phyloP scores from a whole-genome alignment of 768 basidiomycete genomes.

The Kwoniella botswanensis region DNA sequence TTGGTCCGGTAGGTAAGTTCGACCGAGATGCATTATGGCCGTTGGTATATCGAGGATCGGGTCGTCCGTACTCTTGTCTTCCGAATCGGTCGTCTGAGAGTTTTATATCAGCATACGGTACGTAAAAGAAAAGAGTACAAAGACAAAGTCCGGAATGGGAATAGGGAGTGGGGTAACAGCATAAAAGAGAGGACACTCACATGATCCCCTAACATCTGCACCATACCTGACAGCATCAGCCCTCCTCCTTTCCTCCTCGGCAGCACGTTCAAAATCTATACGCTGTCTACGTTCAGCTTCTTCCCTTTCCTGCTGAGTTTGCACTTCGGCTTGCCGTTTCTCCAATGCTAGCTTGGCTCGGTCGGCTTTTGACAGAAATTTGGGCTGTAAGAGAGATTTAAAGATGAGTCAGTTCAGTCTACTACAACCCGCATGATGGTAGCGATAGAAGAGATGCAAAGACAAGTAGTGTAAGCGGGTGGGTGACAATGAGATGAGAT shows the following conservation, averaged over 20 bases:
- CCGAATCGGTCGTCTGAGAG: slow-evolving; percentile 21
- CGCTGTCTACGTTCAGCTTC: slow-evolving; percentile 69
- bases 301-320: slow-evolving; percentile 70
- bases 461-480: slow-evolving; percentile 3
- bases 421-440: background rate
- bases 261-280: slow-evolving; percentile 74
- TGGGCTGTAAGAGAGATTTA: slow-evolving; percentile 67
- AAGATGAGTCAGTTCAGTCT: background rate
- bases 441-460: slow-evolving; percentile 8
- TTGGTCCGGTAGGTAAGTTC: slow-evolving; percentile 76
- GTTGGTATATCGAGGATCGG: slow-evolving; percentile 21
- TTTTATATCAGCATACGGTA: background rate
- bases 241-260: slow-evolving; percentile 67
- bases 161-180: too few relatives aligned
- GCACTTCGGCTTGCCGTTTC: slow-evolving; percentile 82
- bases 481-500: background rate
- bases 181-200: background rate
- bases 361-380: slow-evolving; percentile 90
- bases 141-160: too few relatives aligned
- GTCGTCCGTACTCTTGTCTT: slow-evolving; percentile 24
- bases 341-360: slow-evolving; percentile 86
- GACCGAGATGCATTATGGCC: slow-evolving; percentile 6
- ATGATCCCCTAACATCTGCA: slow-evolving; percentile 26
- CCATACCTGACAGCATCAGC: slow-evolving; percentile 60
- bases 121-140: too few relatives aligned